Evolutionary conservation across 176 grass and related monocot species (phyloP).

Genomic region (Elymus sibiricus): DNA sequence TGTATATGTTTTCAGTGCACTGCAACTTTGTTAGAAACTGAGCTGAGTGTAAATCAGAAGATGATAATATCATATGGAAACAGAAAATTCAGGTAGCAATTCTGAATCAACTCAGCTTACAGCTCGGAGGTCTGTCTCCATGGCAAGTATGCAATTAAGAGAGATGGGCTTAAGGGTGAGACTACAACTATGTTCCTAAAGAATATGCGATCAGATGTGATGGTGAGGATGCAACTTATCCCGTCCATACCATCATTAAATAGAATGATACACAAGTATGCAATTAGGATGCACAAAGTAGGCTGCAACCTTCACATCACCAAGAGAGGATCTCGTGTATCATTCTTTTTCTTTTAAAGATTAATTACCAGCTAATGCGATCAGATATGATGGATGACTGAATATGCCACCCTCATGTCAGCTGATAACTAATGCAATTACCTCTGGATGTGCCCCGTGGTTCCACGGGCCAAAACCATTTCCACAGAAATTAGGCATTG

Average conservation of each 20-base stretch:
- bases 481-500: constrained; percentile 57
- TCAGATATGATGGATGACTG: constrained; percentile 14
- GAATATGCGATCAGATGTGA: neutral
- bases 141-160: neutral
- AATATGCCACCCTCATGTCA: neutral
- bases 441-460: constrained; percentile 56
- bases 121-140: neutral
- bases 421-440: constrained; percentile 18
- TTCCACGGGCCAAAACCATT: constrained; percentile 71
- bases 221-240: neutral
- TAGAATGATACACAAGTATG: neutral
- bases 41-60: neutral
- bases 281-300: neutral
- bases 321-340: neutral
- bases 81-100: neutral
- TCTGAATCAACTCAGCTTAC: constrained; percentile 1
- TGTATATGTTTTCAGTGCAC: neutral
- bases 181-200: neutral
- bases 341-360: neutral
- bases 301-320: neutral
- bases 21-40: neutral
- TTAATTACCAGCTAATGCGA: constrained; percentile 8
- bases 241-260: neutral
- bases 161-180: neutral
- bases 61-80: neutral